Evolutionary conservation across 192 early-diverging fungal genomes (phyloP).

Genomic region (Thoreauomyces humboldtii): DNA sequence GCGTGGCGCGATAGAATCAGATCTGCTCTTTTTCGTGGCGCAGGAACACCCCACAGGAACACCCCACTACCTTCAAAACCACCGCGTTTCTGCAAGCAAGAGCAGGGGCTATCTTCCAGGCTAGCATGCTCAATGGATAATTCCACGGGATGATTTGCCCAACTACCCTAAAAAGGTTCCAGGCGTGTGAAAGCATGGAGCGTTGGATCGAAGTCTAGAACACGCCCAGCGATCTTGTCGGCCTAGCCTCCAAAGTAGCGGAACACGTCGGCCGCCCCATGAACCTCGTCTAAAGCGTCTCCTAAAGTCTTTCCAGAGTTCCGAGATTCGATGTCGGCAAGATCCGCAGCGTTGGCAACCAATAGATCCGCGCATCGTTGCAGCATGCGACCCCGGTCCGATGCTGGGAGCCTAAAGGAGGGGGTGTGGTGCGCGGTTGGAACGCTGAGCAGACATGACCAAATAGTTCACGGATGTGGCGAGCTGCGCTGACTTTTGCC

Average conservation of each 20-base stretch:
- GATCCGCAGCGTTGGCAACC: constrained; percentile 26
- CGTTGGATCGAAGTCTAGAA: constrained; percentile 7
- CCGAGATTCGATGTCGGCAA: constrained; percentile 45
- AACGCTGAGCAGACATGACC: no score
- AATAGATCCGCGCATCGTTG: constrained; percentile 43
- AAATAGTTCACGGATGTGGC: no score
- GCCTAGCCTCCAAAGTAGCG: constrained; percentile 38
- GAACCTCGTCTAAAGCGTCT: constrained; percentile 29
- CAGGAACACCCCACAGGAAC: no score
- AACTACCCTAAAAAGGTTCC: constrained; percentile 29
- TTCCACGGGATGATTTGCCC: constrained; percentile 29
- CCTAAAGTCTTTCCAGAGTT: constrained; percentile 45
- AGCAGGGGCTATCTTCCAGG: constrained; percentile 37
- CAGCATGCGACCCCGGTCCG: constrained; percentile 23
- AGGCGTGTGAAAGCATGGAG: constrained; percentile 23
- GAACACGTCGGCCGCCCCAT: constrained; percentile 14
- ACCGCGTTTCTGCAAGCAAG: constrained; percentile 33
- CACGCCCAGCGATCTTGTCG: constrained; percentile 22
- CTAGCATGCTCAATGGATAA: constrained; percentile 21
- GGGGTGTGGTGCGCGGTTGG: no score
- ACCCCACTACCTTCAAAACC: constrained; percentile 33
- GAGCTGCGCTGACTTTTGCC: constrained; percentile 32
- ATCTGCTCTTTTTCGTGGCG: no score
- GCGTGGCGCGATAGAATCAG: no score
- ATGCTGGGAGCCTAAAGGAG: constrained; percentile 18